Base-by-base conservation (phyloP, 106 monocot species). In the Triglochin maritima region DNA sequence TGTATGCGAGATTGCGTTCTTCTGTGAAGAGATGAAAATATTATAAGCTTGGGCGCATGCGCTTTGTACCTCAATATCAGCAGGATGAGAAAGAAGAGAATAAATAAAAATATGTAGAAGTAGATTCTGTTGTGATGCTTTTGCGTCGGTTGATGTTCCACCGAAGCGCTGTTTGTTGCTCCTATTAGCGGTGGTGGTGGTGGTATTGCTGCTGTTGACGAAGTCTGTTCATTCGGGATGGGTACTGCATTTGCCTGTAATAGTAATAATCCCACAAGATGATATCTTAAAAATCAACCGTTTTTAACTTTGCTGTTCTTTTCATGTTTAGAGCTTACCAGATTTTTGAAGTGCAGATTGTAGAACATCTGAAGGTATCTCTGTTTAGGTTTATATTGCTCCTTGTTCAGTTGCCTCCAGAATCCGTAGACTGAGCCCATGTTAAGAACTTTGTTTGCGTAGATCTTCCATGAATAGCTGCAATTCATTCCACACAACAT, bases 391-490 rank as follows among this genome's bases (percentile, higher is more conserved):
- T 67, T 69, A 43, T 80, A 91, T 78, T 86, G 87, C 7, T 96
- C 88, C 74, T 78, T 91, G 77, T 88, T 86, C 58, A 88, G 58
- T 56, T 80, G 85, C 68, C 72, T 91, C 90, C 91, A 88, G 70
- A 88, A 87, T n/a, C 75, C 62, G 55, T 88, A 91, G 4, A 78
- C 66, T 6, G 95, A 83, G 66, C 85, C 87, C 91, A 88, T 96
- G 77, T 91, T 82, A 62, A 91, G 50, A 47, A 87, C 87, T 66
- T 84, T 96, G 61, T 77, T 88, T 29, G 96, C 96, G 48, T 96
- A 96, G 7, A 96, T 96, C 81, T 96, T 90, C 95, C 95, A 96
- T 63, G 90, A 87, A 63, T 96, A 96, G 62, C 95, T 96, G 76
- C 47, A 46, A 17, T 50, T 17, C 8, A 58, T 41, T 13, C 42